Evolutionary conservation across 1,284 basidiomycete genomes (phyloP).

Genomic region (Cutaneotrichosporon dermatis): DNA sequence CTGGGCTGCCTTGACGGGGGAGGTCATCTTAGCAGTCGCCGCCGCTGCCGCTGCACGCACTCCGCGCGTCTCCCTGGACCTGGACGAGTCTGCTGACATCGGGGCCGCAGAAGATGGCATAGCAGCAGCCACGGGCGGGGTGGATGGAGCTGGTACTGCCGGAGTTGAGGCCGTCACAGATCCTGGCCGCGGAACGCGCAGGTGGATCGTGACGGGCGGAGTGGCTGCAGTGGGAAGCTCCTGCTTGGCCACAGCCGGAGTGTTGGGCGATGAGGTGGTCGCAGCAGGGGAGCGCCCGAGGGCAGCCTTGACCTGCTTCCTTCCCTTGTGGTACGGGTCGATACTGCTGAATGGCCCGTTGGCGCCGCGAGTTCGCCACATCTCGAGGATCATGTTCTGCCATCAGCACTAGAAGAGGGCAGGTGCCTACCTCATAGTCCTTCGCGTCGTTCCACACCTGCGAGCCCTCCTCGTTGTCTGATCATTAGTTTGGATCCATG

Average conservation of each 20-base stretch:
- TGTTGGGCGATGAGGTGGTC: neutral
- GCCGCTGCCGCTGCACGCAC: neutral
- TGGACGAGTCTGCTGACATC: neutral
- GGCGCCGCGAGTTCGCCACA: constrained; percentile 26
- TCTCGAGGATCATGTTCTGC: constrained; percentile 29
- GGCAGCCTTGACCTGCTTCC: constrained; percentile 9
- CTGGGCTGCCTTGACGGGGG: constrained; percentile 6
- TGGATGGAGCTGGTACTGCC: too few species aligned
- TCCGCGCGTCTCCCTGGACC: neutral
- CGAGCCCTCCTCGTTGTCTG: constrained; percentile 47
- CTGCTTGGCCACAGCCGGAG: neutral
- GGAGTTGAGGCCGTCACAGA: neutral
- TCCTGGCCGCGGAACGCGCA: constrained; percentile 9
- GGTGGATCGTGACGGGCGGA: constrained; percentile 14
- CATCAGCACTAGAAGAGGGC: neutral
- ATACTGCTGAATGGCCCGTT: constrained; percentile 20
- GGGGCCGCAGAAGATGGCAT: neutral
- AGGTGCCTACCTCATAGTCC: constrained; percentile 34
- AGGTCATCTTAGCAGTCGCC: neutral
- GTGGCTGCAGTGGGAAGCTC: neutral
- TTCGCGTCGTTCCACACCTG: constrained; percentile 42
- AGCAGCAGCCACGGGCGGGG: too few species aligned
- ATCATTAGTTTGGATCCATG: neutral
- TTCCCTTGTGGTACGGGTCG: constrained; percentile 20
- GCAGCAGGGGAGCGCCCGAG: constrained; percentile 7